Base-by-base conservation (phyloP, 2,329 filamentous ascomycete genomes). In the Blumeria hordei region DNA sequence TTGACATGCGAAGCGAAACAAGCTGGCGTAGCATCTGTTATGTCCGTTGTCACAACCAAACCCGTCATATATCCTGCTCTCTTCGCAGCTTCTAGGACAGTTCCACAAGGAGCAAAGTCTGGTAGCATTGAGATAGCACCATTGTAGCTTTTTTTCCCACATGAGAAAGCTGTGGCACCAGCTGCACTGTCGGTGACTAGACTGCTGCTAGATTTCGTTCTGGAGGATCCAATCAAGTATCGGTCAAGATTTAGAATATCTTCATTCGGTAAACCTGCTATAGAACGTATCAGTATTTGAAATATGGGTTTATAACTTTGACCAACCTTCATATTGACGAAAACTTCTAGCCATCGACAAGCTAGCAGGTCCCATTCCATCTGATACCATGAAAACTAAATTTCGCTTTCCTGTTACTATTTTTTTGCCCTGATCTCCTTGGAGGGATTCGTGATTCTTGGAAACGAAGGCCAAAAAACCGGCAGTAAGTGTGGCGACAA, bases 361-460 rank as follows among this genome's bases (percentile, higher is more conserved):
- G 62, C 86, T 90, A 8, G 92, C 86, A 7, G 92, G 92, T 0
- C 92, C 92, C 92, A 98, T 98, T 64, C 92, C 92, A 67, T 98
- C 92, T 0, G 87, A 94, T 39, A 98, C 90, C 92, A 98, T 98
- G 72, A 98, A 96, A 62, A 98, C 83, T 54, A 98, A 74, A 68
- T 96, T 98, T 55, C 86, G 78, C 73, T 96, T 98, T 54, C 80
- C 78, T 33, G 63, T 68, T 55, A 73, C 71, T 39, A 59, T 61
- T 6, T 54, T 37, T 16, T 57, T 58, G 2, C 2, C 21, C 35
- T 55, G 56, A 39, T 11, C 50, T 47, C 58, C 57, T 33, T 60
- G 63, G 37, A 61, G 63, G 43, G 66, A 61, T 10, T 74, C 70
- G 58, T 78, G 73, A 62, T 79, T 75, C 67, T 94, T 86, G 64